Evolutionary conservation across 2,329 filamentous ascomycete genomes (phyloP).

Genomic region (Pezicula rhizophila): DNA sequence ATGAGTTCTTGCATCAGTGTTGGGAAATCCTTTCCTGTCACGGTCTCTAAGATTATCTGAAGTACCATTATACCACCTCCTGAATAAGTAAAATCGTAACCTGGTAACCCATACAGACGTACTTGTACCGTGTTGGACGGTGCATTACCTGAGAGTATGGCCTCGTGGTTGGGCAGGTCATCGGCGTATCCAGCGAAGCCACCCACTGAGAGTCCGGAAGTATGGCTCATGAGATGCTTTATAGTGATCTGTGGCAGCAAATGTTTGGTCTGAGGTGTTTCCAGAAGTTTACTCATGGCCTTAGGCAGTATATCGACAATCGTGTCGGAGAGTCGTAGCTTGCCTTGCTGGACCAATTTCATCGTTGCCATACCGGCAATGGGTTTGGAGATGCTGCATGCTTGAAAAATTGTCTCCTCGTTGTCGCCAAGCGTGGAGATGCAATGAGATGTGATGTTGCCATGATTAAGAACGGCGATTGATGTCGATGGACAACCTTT

Average conservation of each 20-base stretch:
- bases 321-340: background rate
- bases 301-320: conserved; percentile 2
- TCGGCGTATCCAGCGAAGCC: background rate
- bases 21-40: background rate
- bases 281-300: background rate
- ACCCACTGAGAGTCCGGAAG: background rate
- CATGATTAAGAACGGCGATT: conserved; percentile 3
- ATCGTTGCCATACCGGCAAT: conserved; percentile 1
- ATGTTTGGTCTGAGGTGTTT: conserved; percentile 2
- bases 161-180: background rate
- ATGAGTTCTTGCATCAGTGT: background rate
- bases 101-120: background rate
- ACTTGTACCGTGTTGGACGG: conserved; percentile 1
- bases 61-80: conserved; percentile 3
- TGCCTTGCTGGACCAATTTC: background rate
- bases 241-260: background rate
- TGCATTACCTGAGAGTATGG: conserved; percentile 1
- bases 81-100: conserved; percentile 1
- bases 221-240: conserved; percentile 2
- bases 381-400: conserved; percentile 5
- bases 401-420: conserved; percentile 6
- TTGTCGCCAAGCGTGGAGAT: conserved; percentile 1
- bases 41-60: background rate
- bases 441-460: background rate
- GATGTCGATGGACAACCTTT: conserved; percentile 1